A percentile compares a stretch with the other conserved stretches of the same genome.
Conservation (phyloP, 106 monocot species). For the Hemerocallis citrina region DNA sequence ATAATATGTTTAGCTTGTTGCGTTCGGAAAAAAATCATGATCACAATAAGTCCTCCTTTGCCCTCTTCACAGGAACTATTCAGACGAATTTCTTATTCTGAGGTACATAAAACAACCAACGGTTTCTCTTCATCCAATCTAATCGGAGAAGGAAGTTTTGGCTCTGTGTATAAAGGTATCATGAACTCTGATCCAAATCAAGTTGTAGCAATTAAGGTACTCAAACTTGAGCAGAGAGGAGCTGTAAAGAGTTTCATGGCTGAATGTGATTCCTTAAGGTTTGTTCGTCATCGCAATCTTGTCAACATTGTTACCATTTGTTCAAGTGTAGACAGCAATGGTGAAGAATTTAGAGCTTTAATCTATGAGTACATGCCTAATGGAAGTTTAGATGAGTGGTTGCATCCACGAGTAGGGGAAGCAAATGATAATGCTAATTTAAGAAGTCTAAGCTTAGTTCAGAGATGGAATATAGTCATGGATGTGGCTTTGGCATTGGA, state of each 20-base stretch:
- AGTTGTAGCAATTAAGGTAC: slow-evolving; percentile 5
- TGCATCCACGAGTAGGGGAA: background rate
- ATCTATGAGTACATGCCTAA: slow-evolving; percentile 10
- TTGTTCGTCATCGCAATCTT: slow-evolving; percentile 6
- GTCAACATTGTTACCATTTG: slow-evolving; percentile 12
- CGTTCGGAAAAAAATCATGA: too few relatives aligned
- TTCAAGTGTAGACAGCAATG: slow-evolving; percentile 2
- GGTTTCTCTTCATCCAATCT: slow-evolving; percentile 31
- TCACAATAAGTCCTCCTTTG: too few relatives aligned
- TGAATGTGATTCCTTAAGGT: too few relatives aligned
- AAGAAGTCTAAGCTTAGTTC: background rate
- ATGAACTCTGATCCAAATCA: background rate
- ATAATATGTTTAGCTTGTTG: too few relatives aligned
- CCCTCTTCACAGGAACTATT: too few relatives aligned
- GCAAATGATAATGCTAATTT: background rate
- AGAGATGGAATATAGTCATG: slow-evolving; percentile 9
- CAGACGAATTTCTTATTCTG: slow-evolving; percentile 30
- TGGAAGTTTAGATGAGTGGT: slow-evolving; percentile 11
- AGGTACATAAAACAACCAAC: slow-evolving; percentile 27
- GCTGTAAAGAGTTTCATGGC: slow-evolving; percentile 1
- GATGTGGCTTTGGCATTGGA: slow-evolving; percentile 11
- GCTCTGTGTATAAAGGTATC: slow-evolving; percentile 38
- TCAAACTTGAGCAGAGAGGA: slow-evolving; percentile 10
- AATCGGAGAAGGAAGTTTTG: slow-evolving; percentile 27
- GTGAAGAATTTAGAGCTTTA: slow-evolving; percentile 19